phyloP scores from a whole-genome alignment of 495 filamentous ascomycete species.

The Tuber melanosporum region DNA sequence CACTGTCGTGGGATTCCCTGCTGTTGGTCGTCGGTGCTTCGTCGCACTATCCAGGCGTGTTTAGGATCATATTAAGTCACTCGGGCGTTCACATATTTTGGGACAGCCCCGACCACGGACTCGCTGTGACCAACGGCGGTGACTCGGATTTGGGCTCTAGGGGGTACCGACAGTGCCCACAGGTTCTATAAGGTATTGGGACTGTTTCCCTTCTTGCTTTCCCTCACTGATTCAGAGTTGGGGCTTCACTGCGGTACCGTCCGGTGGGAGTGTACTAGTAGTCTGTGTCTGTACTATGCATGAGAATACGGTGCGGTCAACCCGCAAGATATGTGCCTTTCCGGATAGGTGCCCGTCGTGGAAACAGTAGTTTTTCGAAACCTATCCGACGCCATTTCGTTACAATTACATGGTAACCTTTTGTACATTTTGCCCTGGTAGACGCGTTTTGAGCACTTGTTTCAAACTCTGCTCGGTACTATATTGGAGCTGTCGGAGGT shows the following conservation, averaged over 20 bases:
- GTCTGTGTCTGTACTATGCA: background rate
- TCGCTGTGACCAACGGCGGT: background rate
- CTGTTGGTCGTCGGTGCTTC: slow-evolving; percentile 31
- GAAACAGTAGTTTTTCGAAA: background rate
- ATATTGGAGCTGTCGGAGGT: background rate
- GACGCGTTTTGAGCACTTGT: background rate
- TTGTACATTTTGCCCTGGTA: background rate
- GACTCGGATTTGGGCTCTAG: background rate
- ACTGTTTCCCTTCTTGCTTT: background rate
- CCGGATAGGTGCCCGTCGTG: background rate
- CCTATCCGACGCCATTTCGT: background rate
- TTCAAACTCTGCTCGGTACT: background rate
- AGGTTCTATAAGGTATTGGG: background rate
- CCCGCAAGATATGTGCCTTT: background rate
- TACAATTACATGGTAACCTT: background rate
- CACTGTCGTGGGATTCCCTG: slow-evolving; percentile 6
- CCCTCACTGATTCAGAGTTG: background rate
- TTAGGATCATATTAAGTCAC: background rate
- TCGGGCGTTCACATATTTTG: background rate
- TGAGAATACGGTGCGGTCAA: background rate
- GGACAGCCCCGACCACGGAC: background rate
- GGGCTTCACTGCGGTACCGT: background rate
- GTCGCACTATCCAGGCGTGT: background rate
- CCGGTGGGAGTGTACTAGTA: background rate
- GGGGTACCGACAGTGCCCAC: background rate